A percentile compares a stretch with the other conserved stretches of the same genome.
These are phyloP conservation scores for Lichtheimia ornata DNA, from an alignment of 371 early-diverging fungal species.

Conservation along the genomic window DNA sequence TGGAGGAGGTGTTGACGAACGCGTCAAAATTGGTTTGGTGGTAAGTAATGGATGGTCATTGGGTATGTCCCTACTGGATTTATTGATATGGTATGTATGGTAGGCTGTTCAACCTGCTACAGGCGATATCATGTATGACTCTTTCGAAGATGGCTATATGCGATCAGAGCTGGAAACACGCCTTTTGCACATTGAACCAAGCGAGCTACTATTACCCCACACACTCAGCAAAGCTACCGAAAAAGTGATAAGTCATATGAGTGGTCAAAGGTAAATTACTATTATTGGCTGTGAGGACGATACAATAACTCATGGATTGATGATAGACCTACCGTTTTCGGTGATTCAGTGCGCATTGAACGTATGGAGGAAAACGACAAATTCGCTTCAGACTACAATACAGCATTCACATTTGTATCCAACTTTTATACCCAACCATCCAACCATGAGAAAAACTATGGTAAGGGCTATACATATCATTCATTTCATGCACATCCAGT, in stretches of 20 bases:
- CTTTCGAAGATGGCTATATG: slow-evolving; percentile 71
- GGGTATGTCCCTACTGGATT: neutral
- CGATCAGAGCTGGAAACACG: slow-evolving; percentile 80
- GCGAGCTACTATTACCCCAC: slow-evolving; percentile 72
- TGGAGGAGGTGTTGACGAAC: slow-evolving; percentile 50
- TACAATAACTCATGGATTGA: neutral
- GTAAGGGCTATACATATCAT: neutral
- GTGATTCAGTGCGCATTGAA: slow-evolving; percentile 57
- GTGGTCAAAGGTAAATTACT: slow-evolving; percentile 24
- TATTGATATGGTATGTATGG: neutral
- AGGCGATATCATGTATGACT: slow-evolving; percentile 76
- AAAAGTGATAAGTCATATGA: slow-evolving; percentile 48
- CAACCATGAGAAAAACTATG: slow-evolving; percentile 15
- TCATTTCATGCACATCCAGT: neutral
- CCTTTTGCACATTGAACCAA: slow-evolving; percentile 72
- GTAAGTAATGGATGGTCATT: slow-evolving; percentile 17
- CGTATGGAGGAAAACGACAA: slow-evolving; percentile 51
- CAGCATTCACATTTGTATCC: slow-evolving; percentile 52
- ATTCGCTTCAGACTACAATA: slow-evolving; percentile 37
- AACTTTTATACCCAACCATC: slow-evolving; percentile 48
- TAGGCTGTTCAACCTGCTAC: slow-evolving; percentile 72
- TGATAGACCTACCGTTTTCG: slow-evolving; percentile 19
- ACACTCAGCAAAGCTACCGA: slow-evolving; percentile 55
- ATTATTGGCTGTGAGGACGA: neutral
- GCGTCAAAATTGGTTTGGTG: slow-evolving; percentile 49